phyloP scores from a whole-genome alignment of 345 rosid species.

The Microcos paniculata region DNA sequence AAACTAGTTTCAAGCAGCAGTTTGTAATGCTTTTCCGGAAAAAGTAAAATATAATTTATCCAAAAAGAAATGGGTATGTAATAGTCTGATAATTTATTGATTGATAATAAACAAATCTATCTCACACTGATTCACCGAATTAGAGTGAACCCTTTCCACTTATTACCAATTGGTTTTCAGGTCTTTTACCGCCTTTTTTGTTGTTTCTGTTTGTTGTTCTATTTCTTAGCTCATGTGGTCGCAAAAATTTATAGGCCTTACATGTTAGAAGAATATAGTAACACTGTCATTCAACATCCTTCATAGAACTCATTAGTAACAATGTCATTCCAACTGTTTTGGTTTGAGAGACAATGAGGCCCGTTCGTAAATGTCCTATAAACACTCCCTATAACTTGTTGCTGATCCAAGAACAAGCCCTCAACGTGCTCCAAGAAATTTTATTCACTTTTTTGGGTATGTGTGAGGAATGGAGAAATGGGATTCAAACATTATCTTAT shows the following conservation, averaged over 20 bases:
- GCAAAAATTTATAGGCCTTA: too few relatives aligned
- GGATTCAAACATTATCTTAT: neutral
- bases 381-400: neutral
- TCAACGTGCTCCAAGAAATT: neutral
- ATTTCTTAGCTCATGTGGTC: too few relatives aligned
- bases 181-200: neutral
- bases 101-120: neutral
- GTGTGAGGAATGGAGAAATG: neutral
- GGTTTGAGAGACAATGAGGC: neutral
- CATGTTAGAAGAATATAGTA: too few relatives aligned
- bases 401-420: neutral
- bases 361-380: too few relatives aligned
- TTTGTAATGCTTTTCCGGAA: too few relatives aligned
- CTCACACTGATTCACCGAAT: neutral
- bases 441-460: neutral
- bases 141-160: neutral
- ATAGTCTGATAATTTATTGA: too few relatives aligned
- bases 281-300: too few relatives aligned
- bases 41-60: too few relatives aligned
- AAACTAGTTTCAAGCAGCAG: too few relatives aligned
- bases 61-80: neutral
- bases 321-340: too few relatives aligned
- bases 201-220: too few relatives aligned
- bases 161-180: neutral
- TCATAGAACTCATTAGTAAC: too few relatives aligned